Evolutionary conservation across 2,329 filamentous ascomycete genomes (phyloP), one percentile per base, ranked within the genome.

Genomic region (Monosporascus sp.): DNA sequence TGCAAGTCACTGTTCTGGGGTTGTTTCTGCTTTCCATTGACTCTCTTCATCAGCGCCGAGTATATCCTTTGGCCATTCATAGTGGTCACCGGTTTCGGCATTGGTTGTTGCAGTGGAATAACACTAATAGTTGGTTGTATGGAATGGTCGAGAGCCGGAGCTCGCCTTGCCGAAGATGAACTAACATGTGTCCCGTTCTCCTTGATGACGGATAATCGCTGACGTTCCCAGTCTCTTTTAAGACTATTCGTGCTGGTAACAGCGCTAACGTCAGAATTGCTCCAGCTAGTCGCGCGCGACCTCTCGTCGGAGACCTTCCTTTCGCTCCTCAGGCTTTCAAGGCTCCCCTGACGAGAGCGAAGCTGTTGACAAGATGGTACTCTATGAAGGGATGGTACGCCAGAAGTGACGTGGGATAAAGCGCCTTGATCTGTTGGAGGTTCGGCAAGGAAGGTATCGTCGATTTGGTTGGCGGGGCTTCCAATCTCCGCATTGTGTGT

Each of bases 211-310:
- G 84, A 85, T n/a, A 88, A 70, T 1, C 82, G 77, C 61, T 86
- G 79, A 18, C 73, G 67, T 55, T 81, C 74, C 74, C 78, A 70
- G 55, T 80, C 76, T 1, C 64, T 69, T 18, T 54, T 69, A 45
- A 51, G 65, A 53, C 57, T 71, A 50, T 55, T 74, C 54, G 72
- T 76, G 54, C 66, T 81, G 6, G 77, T 69, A 3, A 80, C 77
- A 3, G 80, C 83, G 53, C 78, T 78, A 2, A 77, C 74, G 1
- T 80, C 81, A 0, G 86, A 88, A 56, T 84, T 82, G 5, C 80
- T 80, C 87, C 87, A 90, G 66, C 87, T 91, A 2, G 86, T 89
- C 49, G 89, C 81, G 22, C 86, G 73, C n/a, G 84, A 87, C 58
- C 74, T 80, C 20, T 82, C 78, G 40, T 81, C 78, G 15, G 68